Evolutionary conservation across 2,329 filamentous ascomycete species (phyloP), one percentile per base, ranked within the genome.

Genomic region (Xylaria sp.): DNA sequence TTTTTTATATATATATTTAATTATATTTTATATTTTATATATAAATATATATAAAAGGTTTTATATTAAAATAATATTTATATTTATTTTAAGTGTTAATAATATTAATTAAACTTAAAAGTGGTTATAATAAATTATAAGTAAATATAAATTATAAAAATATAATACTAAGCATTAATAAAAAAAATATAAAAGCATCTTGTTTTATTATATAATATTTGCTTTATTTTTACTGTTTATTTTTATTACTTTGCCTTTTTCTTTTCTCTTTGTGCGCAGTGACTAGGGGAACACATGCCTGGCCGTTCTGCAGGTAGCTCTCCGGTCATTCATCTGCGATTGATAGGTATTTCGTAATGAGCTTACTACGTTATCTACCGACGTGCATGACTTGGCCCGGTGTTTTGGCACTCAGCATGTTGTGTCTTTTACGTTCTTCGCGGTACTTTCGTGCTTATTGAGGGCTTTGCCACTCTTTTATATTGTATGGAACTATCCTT

Each of bases 291-390:
- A 29, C 12, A 13, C 48, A 29, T 18, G 48, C 16, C 25, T 51
- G 48, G 23, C 12, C 25, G 32, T 18, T 58, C 37, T 58, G 50
- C 27, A 54, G 8, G 50, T n/a, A 21, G n/a, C 6, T n/a, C 5
- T 5, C 23, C 55, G 37, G 54, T 3, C 23, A n/a, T 44, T 42
- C 21, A 29, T 13, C 54, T 29, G 37, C 44, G 44, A 42, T 23
- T 10, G 55, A 23, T 44, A 29, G 13, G 55, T 58, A 58, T 58
- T 47, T 18, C 37, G 9, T 32, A 13, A 58, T 23, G 25, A 44
- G 55, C 55, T 58, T 58, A 58, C 55, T 58, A 58, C 23, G 37
- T 8, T 3, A 53, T 32, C 18, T 42, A 18, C 12, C 27, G 51
- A 6, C 2, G 23, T 51, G 29, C 12, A 25, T 51, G 48, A 51